Evolutionary conservation across 2,329 filamentous ascomycete genomes (phyloP).

Genomic region (Xylaria sp.): DNA sequence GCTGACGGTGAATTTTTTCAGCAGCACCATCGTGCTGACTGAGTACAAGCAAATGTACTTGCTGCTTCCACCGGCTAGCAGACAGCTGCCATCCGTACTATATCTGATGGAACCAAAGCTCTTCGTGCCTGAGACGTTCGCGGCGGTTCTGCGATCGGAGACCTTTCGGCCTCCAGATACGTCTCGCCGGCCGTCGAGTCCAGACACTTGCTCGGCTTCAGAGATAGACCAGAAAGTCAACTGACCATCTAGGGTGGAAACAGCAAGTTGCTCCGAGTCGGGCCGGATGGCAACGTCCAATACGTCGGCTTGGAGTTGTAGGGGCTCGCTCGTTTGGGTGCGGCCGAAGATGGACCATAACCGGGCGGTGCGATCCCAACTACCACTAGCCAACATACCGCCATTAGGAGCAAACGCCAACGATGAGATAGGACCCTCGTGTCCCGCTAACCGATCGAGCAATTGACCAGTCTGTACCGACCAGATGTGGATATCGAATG

Average conservation of each 20-base stretch:
- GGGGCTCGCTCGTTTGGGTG: conserved; percentile 88
- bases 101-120: conserved; percentile 84
- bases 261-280: conserved; percentile 83
- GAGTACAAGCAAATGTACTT: conserved; percentile 98
- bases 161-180: conserved; percentile 87
- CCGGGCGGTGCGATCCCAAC: conserved; percentile 92
- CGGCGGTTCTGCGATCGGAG: conserved; percentile 82
- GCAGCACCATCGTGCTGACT: conserved; percentile 80
- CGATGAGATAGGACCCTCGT: conserved; percentile 88
- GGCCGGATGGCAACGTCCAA: conserved; percentile 81
- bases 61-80: conserved; percentile 90
- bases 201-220: conserved; percentile 79
- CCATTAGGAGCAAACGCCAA: conserved; percentile 87
- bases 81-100: conserved; percentile 84
- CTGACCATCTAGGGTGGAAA: conserved; percentile 89
- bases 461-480: conserved; percentile 96
- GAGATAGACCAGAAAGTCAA: conserved; percentile 91
- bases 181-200: conserved; percentile 84
- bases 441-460: conserved; percentile 82
- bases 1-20: conserved; percentile 94
- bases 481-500: conserved; percentile 97
- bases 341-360: conserved; percentile 94
- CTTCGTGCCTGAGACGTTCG: conserved; percentile 85
- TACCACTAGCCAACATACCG: conserved; percentile 77
- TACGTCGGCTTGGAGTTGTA: conserved; percentile 89